Percentiles rank a stretch among this genome's conserved stretches.
phyloP scores from a whole-genome alignment of 2,329 filamentous ascomycete species.

The Verticillium nonalfalfae region DNA sequence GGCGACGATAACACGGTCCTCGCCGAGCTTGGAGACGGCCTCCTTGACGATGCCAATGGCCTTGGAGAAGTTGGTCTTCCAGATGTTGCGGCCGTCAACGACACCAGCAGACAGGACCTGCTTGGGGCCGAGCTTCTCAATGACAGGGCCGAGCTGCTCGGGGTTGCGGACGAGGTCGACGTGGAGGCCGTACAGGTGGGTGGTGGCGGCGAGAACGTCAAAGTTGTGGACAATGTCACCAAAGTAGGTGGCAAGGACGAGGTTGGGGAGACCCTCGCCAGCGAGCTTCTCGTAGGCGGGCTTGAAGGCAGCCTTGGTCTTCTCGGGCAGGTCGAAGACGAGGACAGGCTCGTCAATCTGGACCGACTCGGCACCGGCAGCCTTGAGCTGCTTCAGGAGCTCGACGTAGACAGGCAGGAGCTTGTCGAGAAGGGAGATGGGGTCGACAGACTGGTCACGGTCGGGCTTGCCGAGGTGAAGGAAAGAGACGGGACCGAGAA shows the following conservation, averaged over 20 bases:
- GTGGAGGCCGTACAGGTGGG: slow-evolving; percentile 65
- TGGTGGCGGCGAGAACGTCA: slow-evolving; percentile 70
- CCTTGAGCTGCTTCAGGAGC: slow-evolving; percentile 89
- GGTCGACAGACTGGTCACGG: slow-evolving; percentile 86
- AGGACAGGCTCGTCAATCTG: slow-evolving; percentile 98
- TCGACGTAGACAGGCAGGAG: slow-evolving; percentile 92
- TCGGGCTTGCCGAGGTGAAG: slow-evolving; percentile 96
- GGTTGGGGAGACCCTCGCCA: slow-evolving; percentile 73
- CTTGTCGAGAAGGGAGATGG: slow-evolving; percentile 89
- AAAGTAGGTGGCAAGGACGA: slow-evolving; percentile 95
- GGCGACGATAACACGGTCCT: slow-evolving; percentile 94
- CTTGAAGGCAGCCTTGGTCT: slow-evolving; percentile 97
- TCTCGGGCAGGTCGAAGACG: slow-evolving; percentile 84
- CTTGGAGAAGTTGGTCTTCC: slow-evolving; percentile 99
- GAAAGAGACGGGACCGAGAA: slow-evolving; percentile 96
- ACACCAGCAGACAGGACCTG: slow-evolving; percentile 93
- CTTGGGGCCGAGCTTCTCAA: slow-evolving; percentile 76
- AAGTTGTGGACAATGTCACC: slow-evolving; percentile 99
- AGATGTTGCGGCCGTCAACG: slow-evolving; percentile 98
- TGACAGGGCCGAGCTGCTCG: slow-evolving; percentile 87
- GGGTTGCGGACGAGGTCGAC: slow-evolving; percentile 96
- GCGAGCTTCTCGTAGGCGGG: slow-evolving; percentile 88
- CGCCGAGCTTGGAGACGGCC: slow-evolving; percentile 89
- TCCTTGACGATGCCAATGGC: slow-evolving; percentile 87
- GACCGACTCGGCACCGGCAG: slow-evolving; percentile 89